Base-by-base conservation (phyloP, 2,329 filamentous ascomycete genomes). In the Sarocladiaceae sp. region DNA sequence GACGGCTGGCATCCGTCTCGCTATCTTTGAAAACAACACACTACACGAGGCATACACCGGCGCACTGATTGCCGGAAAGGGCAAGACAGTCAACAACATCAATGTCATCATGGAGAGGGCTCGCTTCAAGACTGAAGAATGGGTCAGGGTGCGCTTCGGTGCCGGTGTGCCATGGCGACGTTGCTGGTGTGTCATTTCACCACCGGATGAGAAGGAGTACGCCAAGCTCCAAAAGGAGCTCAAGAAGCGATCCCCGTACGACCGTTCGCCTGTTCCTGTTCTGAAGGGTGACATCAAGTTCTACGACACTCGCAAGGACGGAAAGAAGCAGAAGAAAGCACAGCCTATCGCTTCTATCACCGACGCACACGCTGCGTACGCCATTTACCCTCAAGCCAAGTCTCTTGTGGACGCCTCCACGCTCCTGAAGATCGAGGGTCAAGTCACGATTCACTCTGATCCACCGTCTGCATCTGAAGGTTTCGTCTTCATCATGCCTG, bases 401-500 rank as follows among this genome's bases (percentile, higher is more conserved):
- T 87, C 90, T 0, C 75, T 99, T 35, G 95, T 99, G 53, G 92
- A 99, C 59, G 89, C 93, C 54, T 97, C 94, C 1, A 97, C 93
- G 0, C 73, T 99, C 54, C 80, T 97, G 57, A 99, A 99, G 69
- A 80, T 99, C 25, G 94, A 99, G 70, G 94, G 92, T 10, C 83
- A 84, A 56, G 90, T 99, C 55, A 91, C 88, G 0, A 89, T 97
- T 35, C 91, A 97, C 69, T 86, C 87, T 0, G 81, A 84, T 12
- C 85, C 88, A 8, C 84, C 90, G 22, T 86, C 87, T 0, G 83
- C 84, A 2, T 88, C 87, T 0, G 94, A 99, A 66, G 94, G 94
- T 0, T 97, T 97, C 61, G 90, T 99, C 4, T 99, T 99, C 64
- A 86, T 97, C 59, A 97, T 99, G 92, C 94, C 94, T 3, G 94